phyloP scores from a whole-genome alignment of 164 flowering plant genomes.

The Sedum album region DNA sequence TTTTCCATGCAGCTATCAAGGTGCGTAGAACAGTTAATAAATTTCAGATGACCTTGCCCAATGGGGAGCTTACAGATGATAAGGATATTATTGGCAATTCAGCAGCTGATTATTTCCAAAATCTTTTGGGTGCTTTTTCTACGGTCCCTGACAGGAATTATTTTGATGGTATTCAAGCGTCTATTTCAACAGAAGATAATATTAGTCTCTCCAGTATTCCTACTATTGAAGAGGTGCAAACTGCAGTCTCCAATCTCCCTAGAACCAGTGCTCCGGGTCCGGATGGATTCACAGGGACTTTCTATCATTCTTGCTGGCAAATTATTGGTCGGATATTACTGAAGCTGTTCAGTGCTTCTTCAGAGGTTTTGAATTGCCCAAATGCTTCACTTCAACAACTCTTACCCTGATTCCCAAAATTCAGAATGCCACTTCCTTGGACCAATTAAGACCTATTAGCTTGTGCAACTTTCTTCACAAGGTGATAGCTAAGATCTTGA shows the following conservation, averaged over 20 bases:
- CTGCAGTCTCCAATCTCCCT: background rate
- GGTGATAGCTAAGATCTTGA: background rate
- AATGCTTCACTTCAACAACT: background rate
- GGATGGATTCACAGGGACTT: background rate
- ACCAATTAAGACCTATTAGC: too few relatives aligned
- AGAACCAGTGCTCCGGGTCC: background rate
- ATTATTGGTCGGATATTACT: background rate
- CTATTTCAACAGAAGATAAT: background rate
- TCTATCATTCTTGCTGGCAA: background rate
- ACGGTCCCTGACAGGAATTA: too few relatives aligned
- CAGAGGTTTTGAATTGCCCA: background rate
- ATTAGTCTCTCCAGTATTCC: background rate
- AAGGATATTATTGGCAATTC: background rate
- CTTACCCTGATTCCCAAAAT: too few relatives aligned
- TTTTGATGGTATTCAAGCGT: background rate
- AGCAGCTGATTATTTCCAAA: background rate
- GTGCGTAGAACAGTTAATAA: background rate
- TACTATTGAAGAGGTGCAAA: background rate
- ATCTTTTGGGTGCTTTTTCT: background rate
- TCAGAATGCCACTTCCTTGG: too few relatives aligned
- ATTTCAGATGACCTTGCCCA: too few relatives aligned
- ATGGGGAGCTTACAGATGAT: background rate
- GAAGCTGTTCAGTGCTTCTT: background rate
- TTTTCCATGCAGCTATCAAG: background rate
- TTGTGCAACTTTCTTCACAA: background rate